Conservation (phyloP, 108 stramenopile species). For the Fragilariopsis cylindrus region DNA sequence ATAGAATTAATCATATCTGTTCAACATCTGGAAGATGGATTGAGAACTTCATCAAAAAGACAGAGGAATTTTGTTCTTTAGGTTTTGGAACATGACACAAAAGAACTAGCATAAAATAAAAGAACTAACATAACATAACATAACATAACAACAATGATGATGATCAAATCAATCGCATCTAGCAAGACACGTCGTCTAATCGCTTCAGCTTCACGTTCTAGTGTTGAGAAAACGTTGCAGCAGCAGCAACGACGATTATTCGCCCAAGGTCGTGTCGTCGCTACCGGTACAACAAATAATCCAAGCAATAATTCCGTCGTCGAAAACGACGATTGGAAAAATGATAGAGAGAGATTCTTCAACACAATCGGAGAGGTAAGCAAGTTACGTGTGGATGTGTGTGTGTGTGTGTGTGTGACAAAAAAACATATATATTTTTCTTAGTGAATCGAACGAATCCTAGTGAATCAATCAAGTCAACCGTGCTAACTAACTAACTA, state of each 20-base stretch:
- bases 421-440: too few species aligned
- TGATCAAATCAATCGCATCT: slow-evolving; percentile 5
- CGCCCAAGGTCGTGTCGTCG: neutral
- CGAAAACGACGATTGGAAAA: neutral
- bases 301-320: neutral
- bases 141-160: neutral
- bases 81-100: too few species aligned
- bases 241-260: slow-evolving; percentile 3
- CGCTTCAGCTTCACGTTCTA: neutral
- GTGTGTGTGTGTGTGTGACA: too few species aligned
- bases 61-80: too few species aligned
- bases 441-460: too few species aligned
- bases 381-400: neutral
- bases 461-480: too few species aligned
- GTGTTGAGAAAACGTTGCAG: too few species aligned
- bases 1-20: too few species aligned
- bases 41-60: too few species aligned
- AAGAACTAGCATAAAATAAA: neutral
- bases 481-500: too few species aligned
- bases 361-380: slow-evolving; percentile 2
- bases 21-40: too few species aligned
- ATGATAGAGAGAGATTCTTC: neutral
- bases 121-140: neutral
- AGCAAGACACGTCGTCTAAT: neutral
- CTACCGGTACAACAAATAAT: neutral